A percentile compares a stretch with the other conserved stretches of the same genome.
Conservation (phyloP, 1,284 basidiomycete species). For the Ceratobasidium sp. region DNA sequence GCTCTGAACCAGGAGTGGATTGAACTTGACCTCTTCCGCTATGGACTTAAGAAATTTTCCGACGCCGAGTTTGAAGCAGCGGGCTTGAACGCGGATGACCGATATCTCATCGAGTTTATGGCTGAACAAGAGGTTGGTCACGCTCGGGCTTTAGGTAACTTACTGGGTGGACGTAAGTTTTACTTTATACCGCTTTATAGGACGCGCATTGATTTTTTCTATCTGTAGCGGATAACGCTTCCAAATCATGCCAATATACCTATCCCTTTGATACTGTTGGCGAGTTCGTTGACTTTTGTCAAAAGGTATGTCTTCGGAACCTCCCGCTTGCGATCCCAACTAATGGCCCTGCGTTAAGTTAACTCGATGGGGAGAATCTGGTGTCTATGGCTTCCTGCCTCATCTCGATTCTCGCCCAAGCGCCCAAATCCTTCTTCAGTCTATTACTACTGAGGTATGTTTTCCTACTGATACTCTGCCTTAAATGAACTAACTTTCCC, state of each 20-base stretch:
- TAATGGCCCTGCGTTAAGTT: slow-evolving; percentile 52
- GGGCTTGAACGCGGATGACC: slow-evolving; percentile 68
- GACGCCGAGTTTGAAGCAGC: slow-evolving; percentile 68
- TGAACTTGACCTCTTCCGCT: slow-evolving; percentile 71
- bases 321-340: not conserved
- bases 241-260: slow-evolving; percentile 69
- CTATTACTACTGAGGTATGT: slow-evolving; percentile 72
- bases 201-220: not conserved
- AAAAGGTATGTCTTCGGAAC: slow-evolving; percentile 59
- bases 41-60: slow-evolving; percentile 69
- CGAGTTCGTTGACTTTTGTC: slow-evolving; percentile 74
- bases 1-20: slow-evolving; percentile 66
- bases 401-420: slow-evolving; percentile 72
- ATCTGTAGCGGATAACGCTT: slow-evolving; percentile 54
- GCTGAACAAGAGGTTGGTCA: slow-evolving; percentile 72
- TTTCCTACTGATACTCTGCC: not conserved
- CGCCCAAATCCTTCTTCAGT: slow-evolving; percentile 70
- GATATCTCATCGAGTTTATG: slow-evolving; percentile 70
- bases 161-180: slow-evolving; percentile 60
- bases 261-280: slow-evolving; percentile 72
- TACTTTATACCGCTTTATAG: not conserved
- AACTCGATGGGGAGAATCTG: slow-evolving; percentile 72
- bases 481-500: not conserved
- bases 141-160: slow-evolving; percentile 65
- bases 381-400: slow-evolving; percentile 71